Conservation (phyloP, 345 rosid genomes). For the Bretschneidera sinensis region DNA sequence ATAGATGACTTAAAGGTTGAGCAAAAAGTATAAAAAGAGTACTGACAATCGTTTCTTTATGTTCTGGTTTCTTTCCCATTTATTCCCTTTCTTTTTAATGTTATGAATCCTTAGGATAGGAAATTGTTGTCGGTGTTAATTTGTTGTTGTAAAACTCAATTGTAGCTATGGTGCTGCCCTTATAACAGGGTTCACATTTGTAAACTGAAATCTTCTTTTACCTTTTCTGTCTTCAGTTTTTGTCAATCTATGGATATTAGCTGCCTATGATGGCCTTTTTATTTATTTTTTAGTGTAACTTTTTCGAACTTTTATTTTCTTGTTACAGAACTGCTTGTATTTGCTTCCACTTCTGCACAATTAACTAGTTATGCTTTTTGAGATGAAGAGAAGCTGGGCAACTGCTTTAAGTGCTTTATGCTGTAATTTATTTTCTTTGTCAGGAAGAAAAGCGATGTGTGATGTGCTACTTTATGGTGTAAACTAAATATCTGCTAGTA, state of each 20-base stretch:
- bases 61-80: neutral
- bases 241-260: neutral
- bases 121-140: slow-evolving; percentile 9
- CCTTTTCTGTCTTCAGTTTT: neutral
- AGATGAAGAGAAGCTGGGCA: too few relatives aligned
- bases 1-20: neutral
- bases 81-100: neutral
- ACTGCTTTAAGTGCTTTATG: too few relatives aligned
- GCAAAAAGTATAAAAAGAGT: neutral
- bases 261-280: neutral
- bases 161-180: neutral
- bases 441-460: too few relatives aligned
- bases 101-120: slow-evolving; percentile 6
- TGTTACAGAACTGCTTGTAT: too few relatives aligned
- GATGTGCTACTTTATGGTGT: too few relatives aligned
- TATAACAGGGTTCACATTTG: neutral
- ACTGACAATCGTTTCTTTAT: neutral
- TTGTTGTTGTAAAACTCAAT: neutral
- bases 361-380: too few relatives aligned
- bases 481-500: too few relatives aligned
- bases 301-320: too few relatives aligned
- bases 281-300: neutral
- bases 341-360: too few relatives aligned
- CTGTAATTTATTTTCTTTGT: too few relatives aligned
- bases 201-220: neutral